A percentile compares a stretch with the other conserved stretches of the same genome.
Evolutionary conservation across 345 rosid genomes (phyloP).

Genomic region (Corymbia maculata): DNA sequence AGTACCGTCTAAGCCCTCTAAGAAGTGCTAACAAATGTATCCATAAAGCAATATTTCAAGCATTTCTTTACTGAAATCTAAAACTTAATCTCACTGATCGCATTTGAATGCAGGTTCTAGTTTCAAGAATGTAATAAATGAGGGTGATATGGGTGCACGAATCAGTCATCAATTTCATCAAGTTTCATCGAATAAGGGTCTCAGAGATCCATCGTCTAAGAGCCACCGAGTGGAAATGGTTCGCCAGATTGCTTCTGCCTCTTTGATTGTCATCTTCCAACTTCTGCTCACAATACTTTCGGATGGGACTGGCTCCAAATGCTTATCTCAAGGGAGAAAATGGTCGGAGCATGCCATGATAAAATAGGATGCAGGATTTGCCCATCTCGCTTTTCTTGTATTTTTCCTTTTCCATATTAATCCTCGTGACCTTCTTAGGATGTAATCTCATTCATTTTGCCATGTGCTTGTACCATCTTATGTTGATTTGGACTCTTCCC

Average conservation of each 20-base stretch:
- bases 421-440: background rate
- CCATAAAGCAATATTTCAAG: background rate
- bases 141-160: slow-evolving; percentile 33
- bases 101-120: slow-evolving; percentile 25
- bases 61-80: background rate
- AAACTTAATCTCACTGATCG: background rate
- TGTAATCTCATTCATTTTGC: background rate
- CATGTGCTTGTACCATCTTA: background rate
- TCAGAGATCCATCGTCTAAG: background rate
- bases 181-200: slow-evolving; percentile 20
- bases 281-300: background rate
- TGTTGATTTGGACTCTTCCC: background rate
- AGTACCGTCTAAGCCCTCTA: background rate
- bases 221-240: background rate
- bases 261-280: background rate
- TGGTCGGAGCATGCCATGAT: background rate
- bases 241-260: background rate
- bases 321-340: background rate
- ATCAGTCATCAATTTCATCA: slow-evolving; percentile 7
- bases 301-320: background rate
- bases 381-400: background rate
- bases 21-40: background rate
- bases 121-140: slow-evolving; percentile 45
- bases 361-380: background rate
- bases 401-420: background rate